Base-by-base conservation (phyloP, 345 rosid species). In the Euphorbia tirucalli region DNA sequence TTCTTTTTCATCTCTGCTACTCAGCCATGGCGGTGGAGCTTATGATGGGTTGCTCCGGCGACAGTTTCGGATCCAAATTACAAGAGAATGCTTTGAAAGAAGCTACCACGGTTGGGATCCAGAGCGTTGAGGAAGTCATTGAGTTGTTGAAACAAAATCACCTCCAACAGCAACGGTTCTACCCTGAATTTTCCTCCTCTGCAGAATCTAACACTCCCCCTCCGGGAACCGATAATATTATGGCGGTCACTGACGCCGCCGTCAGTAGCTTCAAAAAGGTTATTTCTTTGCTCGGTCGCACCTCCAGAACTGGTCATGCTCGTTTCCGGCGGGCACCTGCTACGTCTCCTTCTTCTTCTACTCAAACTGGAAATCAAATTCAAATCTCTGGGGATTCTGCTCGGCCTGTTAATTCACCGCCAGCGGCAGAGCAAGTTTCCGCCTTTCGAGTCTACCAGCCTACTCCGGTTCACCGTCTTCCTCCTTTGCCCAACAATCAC, bases 281-380 rank as follows among this genome's bases (percentile, higher is more conserved):
- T 16, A 90, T 92, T 41, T 89, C 92, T 63, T 65, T 94, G 18
- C 85, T 94, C 37, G 96, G 77, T 41, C 82, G 85, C 22, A 79
- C 86, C 84, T 25, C 73, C 6, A 85, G 93, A 81, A 87, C 89
- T 4, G 97, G 98, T n/a, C 98, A 92, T 68, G 97, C 98, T 43
- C 89, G 98, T 30, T 94, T 94, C 73, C 83, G 96, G 61, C 70
- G 86, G 73, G 90, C 87, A 2, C 90, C 92, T 41, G 66, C n/a
- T n/a, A n/a, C n/a, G n/a, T n/a, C n/a, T n/a, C n/a, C n/a, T n/a
- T n/a, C n/a, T n/a, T n/a, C n/a, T n/a, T n/a, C 66, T 46, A 19
- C 68, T 21, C 71, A 49, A 22, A 64, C 68, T 61, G 75, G 69
- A 72, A 68, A 5, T 41, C 76, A 50, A 28, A 66, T 37, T 43